A percentile compares a stretch with the other conserved stretches of the same genome.
These are phyloP conservation scores for Lenwebbia sp. DNA, from an alignment of 345 rosid species.

Conservation along the genomic window DNA sequence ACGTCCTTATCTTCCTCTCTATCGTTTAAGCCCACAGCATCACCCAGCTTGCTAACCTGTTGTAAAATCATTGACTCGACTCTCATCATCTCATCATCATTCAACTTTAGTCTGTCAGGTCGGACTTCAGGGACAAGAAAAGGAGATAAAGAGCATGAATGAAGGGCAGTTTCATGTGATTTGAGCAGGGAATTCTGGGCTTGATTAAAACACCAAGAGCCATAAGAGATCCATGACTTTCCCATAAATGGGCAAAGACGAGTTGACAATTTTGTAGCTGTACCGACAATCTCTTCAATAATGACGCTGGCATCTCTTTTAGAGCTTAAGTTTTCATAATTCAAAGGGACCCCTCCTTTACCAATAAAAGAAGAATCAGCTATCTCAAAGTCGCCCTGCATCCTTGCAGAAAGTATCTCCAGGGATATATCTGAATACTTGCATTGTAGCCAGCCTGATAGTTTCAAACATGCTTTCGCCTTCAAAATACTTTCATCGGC, in stretches of 20 bases:
- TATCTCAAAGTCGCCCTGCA: conserved; percentile 36
- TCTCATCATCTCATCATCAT: conserved; percentile 47
- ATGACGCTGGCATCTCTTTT: conserved; percentile 20
- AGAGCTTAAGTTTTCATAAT: conserved; percentile 18
- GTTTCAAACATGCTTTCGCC: conserved; percentile 88
- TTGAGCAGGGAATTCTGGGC: conserved; percentile 39
- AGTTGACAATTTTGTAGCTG: conserved; percentile 66
- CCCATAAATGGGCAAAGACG: conserved; percentile 80
- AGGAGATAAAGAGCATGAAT: conserved; percentile 46
- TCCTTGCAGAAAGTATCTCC: conserved; percentile 37
- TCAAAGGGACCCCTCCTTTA: conserved; percentile 5
- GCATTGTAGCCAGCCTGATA: conserved; percentile 62
- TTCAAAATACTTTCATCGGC: conserved; percentile 46
- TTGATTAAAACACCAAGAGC: conserved; percentile 82
- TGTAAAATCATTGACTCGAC: conserved; percentile 34
- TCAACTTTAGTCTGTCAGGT: conserved; percentile 59
- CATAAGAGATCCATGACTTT: conserved; percentile 91
- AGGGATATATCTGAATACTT: conserved; percentile 33
- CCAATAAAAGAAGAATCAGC: conserved; percentile 19
- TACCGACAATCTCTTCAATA: conserved; percentile 66
- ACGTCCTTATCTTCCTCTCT: conserved; percentile 15
- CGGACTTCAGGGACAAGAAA: conserved; percentile 44
- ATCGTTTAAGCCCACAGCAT: conserved; percentile 7
- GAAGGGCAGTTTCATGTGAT: conserved; percentile 28
- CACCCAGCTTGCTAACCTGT: conserved; percentile 25